phyloP scores from a whole-genome alignment of 345 rosid species.

The Salix koriyanagi region DNA sequence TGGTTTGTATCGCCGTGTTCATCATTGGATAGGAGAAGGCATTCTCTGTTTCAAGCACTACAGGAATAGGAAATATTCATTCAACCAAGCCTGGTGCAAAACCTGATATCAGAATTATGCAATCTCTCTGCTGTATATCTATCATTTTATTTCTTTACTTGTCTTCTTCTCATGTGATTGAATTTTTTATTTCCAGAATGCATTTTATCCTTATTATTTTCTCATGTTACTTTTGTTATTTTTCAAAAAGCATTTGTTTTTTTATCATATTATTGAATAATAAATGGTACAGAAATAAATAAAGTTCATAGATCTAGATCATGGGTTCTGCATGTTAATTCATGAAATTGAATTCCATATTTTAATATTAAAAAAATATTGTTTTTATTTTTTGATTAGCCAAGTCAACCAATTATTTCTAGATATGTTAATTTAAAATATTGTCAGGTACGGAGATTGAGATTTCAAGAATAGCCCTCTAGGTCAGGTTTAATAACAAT shows the following conservation, averaged over 20 bases:
- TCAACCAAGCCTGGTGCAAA: not conserved
- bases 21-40: not conserved
- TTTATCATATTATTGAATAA: too few species aligned
- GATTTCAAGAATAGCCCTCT: too few species aligned
- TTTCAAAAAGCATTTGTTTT: too few species aligned
- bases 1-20: not conserved
- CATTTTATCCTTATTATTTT: not conserved
- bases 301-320: too few species aligned
- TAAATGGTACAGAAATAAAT: too few species aligned
- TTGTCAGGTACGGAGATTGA: too few species aligned
- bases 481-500: too few species aligned
- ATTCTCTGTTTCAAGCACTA: not conserved
- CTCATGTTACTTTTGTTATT: not conserved
- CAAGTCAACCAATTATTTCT: too few species aligned
- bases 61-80: not conserved
- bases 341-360: fast-evolving
- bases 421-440: too few species aligned
- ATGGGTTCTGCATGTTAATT: too few species aligned
- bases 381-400: too few species aligned
- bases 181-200: not conserved
- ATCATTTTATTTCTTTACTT: not conserved
- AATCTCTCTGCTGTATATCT: not conserved
- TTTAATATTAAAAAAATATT: too few species aligned
- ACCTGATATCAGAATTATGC: not conserved
- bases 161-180: not conserved